Conservation (phyloP, 1,139 yeast species). For the Magnusiomyces magnusii region DNA sequence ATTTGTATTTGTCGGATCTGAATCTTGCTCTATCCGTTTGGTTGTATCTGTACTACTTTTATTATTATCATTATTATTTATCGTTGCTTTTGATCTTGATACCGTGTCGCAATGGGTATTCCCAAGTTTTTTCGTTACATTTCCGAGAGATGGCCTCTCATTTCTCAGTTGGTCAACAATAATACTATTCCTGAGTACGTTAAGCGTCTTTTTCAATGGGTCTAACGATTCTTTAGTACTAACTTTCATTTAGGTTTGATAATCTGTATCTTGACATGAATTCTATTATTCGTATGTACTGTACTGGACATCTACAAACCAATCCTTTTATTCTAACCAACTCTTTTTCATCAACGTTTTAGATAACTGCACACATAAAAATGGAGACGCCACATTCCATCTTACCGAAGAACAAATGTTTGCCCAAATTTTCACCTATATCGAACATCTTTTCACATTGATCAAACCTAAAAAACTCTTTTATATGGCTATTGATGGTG, state of each 20-base stretch:
- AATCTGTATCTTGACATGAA: slow-evolving; percentile 95
- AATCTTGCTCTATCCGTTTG: too few species aligned
- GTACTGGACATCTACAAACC: too few species aligned
- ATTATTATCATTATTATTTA: too few species aligned
- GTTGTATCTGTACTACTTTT: too few species aligned
- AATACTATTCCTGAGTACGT: slow-evolving; percentile 69
- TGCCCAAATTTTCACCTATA: slow-evolving; percentile 87
- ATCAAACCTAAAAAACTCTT: slow-evolving; percentile 82
- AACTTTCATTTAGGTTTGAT: slow-evolving; percentile 47
- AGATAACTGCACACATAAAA: slow-evolving; percentile 60
- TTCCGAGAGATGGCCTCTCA: slow-evolving; percentile 98
- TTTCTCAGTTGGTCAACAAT: slow-evolving; percentile 80
- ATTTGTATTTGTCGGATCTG: too few species aligned
- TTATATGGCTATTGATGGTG: slow-evolving; percentile 98
- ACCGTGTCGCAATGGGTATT: slow-evolving; percentile 48
- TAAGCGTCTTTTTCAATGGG: too few species aligned
- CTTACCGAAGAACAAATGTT: slow-evolving; percentile 88
- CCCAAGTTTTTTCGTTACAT: slow-evolving; percentile 95
- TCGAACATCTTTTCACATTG: slow-evolving; percentile 84
- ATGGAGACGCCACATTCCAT: slow-evolving; percentile 38
- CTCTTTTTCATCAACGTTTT: not conserved
- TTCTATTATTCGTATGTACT: slow-evolving; percentile 59
- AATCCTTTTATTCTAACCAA: slow-evolving; percentile 1
- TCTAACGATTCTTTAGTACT: too few species aligned
- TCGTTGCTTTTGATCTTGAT: too few species aligned